Evolutionary conservation across 148 eudicot genomes (phyloP).

Genomic region (Talinum fruticosum): DNA sequence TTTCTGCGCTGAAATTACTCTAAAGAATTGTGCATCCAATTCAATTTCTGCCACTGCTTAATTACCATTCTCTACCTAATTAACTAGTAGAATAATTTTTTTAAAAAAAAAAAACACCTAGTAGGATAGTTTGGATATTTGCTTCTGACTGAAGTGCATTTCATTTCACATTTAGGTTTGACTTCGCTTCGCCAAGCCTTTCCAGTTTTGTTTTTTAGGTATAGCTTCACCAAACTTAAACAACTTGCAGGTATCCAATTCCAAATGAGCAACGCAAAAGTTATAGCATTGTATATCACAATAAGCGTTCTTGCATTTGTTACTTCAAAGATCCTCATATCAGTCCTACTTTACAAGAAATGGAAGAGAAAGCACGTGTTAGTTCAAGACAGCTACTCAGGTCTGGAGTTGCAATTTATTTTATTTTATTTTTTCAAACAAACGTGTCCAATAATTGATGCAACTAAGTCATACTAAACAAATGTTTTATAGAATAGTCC

Average conservation of each 20-base stretch:
- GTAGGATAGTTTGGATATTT: background rate
- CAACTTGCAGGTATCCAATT: conserved; percentile 27
- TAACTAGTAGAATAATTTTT: too few relatives aligned
- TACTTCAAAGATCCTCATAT: conserved; percentile 56
- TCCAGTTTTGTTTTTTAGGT: too few relatives aligned
- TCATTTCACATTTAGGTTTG: background rate
- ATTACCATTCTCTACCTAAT: background rate
- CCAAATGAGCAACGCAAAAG: conserved; percentile 40
- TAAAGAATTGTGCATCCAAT: too few relatives aligned
- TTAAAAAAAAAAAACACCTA: too few relatives aligned
- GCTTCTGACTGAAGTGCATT: background rate
- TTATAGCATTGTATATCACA: conserved; percentile 48
- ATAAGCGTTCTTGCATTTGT: conserved; percentile 60
- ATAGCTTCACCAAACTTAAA: background rate
- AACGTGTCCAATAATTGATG: too few relatives aligned
- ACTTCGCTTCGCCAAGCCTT: too few relatives aligned
- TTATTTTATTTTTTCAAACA: background rate
- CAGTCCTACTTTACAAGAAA: conserved; percentile 64
- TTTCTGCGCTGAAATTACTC: background rate
- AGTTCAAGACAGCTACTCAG: conserved; percentile 57
- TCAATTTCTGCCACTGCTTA: background rate
- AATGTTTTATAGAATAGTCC: too few relatives aligned
- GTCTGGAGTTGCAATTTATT: conserved; percentile 20
- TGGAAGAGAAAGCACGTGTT: conserved; percentile 66
- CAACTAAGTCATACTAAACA: too few relatives aligned